Percentiles rank a stretch among this genome's conserved stretches.
These are phyloP conservation scores for Neurospora sp. DNA, from an alignment of 2,329 filamentous ascomycete species.

Conservation along the genomic window DNA sequence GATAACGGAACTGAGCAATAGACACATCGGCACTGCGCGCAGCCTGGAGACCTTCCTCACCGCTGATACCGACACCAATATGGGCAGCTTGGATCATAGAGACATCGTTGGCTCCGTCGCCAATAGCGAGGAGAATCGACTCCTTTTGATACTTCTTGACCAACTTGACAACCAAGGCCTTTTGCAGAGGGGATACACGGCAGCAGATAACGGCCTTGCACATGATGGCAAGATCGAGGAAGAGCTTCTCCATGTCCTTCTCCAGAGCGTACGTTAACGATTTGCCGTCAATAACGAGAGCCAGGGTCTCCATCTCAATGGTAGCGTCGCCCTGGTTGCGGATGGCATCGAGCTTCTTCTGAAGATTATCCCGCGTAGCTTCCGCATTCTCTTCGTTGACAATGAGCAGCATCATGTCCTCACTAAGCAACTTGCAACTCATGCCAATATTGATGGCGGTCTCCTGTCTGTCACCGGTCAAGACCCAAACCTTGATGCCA, in stretches of 20 bases:
- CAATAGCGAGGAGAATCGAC: slow-evolving; percentile 86
- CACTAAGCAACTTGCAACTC: slow-evolving; percentile 96
- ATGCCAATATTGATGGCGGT: slow-evolving; percentile 99
- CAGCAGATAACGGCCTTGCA: slow-evolving; percentile 99
- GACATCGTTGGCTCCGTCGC: slow-evolving; percentile 97
- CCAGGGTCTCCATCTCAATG: slow-evolving; percentile 76
- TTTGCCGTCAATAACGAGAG: slow-evolving; percentile 91
- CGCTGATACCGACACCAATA: slow-evolving; percentile 94
- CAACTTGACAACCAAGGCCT: slow-evolving; percentile 93
- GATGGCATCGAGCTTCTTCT: slow-evolving; percentile 90
- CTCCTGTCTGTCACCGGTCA: slow-evolving; percentile 95
- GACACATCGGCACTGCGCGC: slow-evolving; percentile 92
- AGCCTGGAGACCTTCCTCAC: slow-evolving; percentile 92
- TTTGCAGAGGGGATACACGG: slow-evolving; percentile 93
- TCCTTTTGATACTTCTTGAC: slow-evolving; percentile 89
- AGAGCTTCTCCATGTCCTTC: slow-evolving; percentile 84
- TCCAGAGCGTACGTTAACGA: slow-evolving; percentile 90
- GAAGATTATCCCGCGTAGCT: slow-evolving; percentile 76
- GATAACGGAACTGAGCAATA: slow-evolving; percentile 90
- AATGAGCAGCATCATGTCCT: slow-evolving; percentile 97
- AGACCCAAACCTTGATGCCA: slow-evolving; percentile 96
- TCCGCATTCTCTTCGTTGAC: slow-evolving; percentile 80
- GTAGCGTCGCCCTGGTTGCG: slow-evolving; percentile 68
- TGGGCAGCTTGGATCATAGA: slow-evolving; percentile 99
- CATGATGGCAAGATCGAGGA: slow-evolving; percentile 85